Percentiles rank a stretch among this genome's conserved stretches.
Conservation (phyloP, 129 eudicot species). For the Flaveria linearis region DNA sequence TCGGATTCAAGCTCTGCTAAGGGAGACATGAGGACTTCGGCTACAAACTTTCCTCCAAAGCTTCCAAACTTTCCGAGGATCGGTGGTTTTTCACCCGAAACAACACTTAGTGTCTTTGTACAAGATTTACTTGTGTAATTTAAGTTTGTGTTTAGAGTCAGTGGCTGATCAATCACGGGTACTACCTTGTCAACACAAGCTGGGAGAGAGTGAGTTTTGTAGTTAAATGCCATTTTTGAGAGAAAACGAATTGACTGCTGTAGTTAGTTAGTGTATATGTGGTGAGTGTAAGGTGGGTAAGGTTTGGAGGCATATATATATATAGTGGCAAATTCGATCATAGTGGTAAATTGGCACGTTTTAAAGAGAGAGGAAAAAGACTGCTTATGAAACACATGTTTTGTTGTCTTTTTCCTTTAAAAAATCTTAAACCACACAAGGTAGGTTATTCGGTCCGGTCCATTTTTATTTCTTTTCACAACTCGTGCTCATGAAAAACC, state of each 20-base stretch:
- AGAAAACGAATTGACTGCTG: no score
- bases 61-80: conserved; percentile 57
- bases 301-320: background rate
- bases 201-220: conserved; percentile 18
- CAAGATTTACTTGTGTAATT: conserved; percentile 20
- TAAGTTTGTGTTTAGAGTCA: conserved; percentile 12
- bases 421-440: no score
- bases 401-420: no score
- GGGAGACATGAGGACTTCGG: conserved; percentile 50
- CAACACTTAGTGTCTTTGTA: conserved; percentile 26
- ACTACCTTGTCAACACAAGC: conserved; percentile 22
- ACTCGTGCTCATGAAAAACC: no score
- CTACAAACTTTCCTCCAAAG: conserved; percentile 70
- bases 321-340: background rate
- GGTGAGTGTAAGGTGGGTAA: background rate
- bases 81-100: background rate
- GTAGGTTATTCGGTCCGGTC: no score
- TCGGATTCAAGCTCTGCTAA: conserved; percentile 52
- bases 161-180: conserved; percentile 6
- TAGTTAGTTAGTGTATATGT: background rate
- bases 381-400: no score
- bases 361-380: no score
- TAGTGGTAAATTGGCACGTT: no score
- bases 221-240: conserved; percentile 32
- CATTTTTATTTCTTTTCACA: no score